A percentile compares a stretch with the other conserved stretches of the same genome.
Evolutionary conservation across 768 basidiomycete species (phyloP).

Genomic region (Psilocybe tampanensis): DNA sequence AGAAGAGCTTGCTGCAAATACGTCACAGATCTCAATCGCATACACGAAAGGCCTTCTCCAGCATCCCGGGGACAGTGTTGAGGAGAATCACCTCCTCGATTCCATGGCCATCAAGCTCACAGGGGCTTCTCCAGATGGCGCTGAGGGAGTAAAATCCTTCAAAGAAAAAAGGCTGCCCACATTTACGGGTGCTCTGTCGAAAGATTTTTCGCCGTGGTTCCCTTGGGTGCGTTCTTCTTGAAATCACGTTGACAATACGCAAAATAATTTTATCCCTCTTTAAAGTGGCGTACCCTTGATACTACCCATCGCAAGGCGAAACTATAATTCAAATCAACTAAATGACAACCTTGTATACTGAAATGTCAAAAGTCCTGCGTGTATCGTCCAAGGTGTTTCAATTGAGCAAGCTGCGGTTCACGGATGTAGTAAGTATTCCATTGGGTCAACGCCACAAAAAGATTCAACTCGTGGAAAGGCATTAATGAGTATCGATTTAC

Average conservation of each 20-base stretch:
- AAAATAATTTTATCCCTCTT: neutral
- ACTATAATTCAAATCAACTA: conserved; percentile 23
- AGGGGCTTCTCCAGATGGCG: neutral
- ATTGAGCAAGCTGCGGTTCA: neutral
- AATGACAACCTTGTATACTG: too few species aligned
- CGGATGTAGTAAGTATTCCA: conserved; percentile 7
- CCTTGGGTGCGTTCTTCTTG: conserved; percentile 1
- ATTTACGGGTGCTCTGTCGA: neutral
- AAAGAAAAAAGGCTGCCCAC: neutral
- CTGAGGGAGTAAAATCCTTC: neutral
- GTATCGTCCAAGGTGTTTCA: neutral
- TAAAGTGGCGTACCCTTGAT: conserved; percentile 42
- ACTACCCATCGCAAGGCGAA: conserved; percentile 36
- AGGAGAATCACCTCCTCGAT: conserved; percentile 51
- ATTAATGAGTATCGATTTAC: conserved; percentile 7
- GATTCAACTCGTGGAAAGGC: conserved; percentile 12
- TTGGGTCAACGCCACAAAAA: conserved; percentile 5
- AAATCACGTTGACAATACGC: neutral
- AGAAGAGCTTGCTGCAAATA: conserved; percentile 50
- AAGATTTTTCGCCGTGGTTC: neutral
- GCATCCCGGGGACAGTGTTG: conserved; percentile 48
- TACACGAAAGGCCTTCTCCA: conserved; percentile 55
- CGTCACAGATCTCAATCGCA: conserved; percentile 52
- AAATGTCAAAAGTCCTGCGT: too few species aligned
- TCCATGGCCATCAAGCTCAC: neutral